Base-by-base conservation (phyloP, 495 filamentous ascomycete species). In the Aspergillus heteromorphus region DNA sequence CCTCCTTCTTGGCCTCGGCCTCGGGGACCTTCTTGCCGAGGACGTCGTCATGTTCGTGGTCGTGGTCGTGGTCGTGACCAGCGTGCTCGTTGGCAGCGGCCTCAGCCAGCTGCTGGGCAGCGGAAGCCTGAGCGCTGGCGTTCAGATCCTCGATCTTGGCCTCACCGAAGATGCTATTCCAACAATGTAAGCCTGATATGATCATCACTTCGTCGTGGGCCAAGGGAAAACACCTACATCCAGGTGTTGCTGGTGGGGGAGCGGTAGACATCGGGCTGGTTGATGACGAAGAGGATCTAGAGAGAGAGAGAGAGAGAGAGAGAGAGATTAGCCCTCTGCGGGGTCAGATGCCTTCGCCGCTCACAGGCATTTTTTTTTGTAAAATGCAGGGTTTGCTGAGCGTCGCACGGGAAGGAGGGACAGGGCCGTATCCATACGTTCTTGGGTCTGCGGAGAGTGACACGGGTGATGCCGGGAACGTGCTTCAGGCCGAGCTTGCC, bases 131-230 rank as follows among this genome's bases (percentile, higher is more conserved):
- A 64, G 93, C 92, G 68, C 91, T 89, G 66, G 92, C 91, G 85
- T 96, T 97, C 64, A 97, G 79, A 77, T 99, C 95, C 81, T 99
- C 95, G 66, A 95, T 99, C 87, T 99, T 99, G 70, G 95, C 95
- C 80, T 99, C 93, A 72, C 93, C 93, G 75, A 99, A 99, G 78
- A 99, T 95, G 76, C 93, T 98, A 51, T 47, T 19, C 29, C 30
- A 52, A 57, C 51, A 23, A 23, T 27, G 60, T 70, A 52, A 70
- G 65, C 49, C 23, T 25, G 36, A 10, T 54, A 48, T 38, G 34
- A 43, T 56, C 16, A 6, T 19, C 34, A 27, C 20, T 3, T 48
- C 20, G 43, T 27, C 23, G 27, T 9, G 38, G n/a, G 9, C 7
- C 11, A 54, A 34, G 13, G 16, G n/a, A n/a, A 20, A n/a, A 31